Conservation (phyloP, 1,139 yeast species). For the Yamadazyma triangularis region DNA sequence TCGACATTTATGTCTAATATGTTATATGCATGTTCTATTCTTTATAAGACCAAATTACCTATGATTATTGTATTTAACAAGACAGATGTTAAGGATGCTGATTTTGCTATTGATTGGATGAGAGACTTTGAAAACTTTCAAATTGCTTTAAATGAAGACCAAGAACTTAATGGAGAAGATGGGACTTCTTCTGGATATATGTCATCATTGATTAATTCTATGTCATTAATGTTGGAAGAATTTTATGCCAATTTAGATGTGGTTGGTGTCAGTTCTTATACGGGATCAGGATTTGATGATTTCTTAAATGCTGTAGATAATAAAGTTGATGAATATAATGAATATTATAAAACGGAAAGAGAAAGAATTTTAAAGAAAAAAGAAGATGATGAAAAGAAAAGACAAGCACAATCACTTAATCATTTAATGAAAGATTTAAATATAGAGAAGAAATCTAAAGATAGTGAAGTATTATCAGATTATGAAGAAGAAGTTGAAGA, state of each 20-base stretch:
- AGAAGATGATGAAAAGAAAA: constrained; percentile 66
- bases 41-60: constrained; percentile 93
- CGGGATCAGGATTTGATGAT: constrained; percentile 93
- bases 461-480: constrained; percentile 71
- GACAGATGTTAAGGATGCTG: constrained; percentile 81
- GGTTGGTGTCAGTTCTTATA: constrained; percentile 84
- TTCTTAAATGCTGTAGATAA: constrained; percentile 77
- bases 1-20: constrained; percentile 97
- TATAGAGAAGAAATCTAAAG: constrained; percentile 41
- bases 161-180: constrained; percentile 60
- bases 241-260: constrained; percentile 91
- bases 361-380: constrained; percentile 75
- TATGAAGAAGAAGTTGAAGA: constrained; percentile 49
- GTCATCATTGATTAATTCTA: constrained; percentile 89
- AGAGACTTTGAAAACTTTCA: constrained; percentile 92
- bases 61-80: constrained; percentile 96
- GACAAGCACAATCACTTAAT: constrained; percentile 67
- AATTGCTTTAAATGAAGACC: constrained; percentile 60
- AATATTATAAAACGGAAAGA: constrained; percentile 79
- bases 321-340: constrained; percentile 84
- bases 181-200: constrained; percentile 86
- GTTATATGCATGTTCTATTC: constrained; percentile 95
- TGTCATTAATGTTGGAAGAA: constrained; percentile 95
- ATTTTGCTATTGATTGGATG: constrained; percentile 97
- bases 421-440: constrained; percentile 83